Evolutionary conservation across 2,329 filamentous ascomycete species (phyloP).

Genomic region (Grosmannia huntii): DNA sequence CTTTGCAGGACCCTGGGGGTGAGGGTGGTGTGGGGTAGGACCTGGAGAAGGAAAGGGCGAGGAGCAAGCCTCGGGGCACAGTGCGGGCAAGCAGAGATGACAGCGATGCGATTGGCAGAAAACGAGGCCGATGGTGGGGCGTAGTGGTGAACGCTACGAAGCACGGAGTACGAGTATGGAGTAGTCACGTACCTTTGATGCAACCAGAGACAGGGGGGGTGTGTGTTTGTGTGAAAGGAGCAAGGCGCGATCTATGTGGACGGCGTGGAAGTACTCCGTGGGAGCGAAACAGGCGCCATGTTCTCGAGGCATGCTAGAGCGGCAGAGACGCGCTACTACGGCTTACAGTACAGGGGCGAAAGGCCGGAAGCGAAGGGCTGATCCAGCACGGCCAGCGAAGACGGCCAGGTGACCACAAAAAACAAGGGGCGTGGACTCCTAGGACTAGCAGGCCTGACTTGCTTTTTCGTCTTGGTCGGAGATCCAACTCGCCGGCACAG

Average conservation of each 20-base stretch:
- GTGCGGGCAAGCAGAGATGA: conserved; percentile 1
- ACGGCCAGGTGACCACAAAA: not conserved
- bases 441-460: not conserved
- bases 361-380: not conserved
- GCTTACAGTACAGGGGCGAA: not conserved
- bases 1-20: conserved; percentile 6
- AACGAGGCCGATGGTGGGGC: not conserved
- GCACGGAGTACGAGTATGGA: conserved; percentile 1
- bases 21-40: conserved; percentile 4
- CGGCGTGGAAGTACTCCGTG: not conserved
- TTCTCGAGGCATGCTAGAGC: not conserved
- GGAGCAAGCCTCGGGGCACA: conserved; percentile 1
- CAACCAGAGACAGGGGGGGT: conserved; percentile 3
- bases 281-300: not conserved
- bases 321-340: not conserved
- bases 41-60: conserved; percentile 6
- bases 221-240: not conserved
- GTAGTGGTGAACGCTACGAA: not conserved
- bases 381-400: not conserved
- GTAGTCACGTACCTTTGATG: conserved; percentile 4
- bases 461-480: no score
- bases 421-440: not conserved
- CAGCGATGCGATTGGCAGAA: conserved; percentile 5
- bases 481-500: no score
- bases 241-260: not conserved